Base-by-base conservation (phyloP, 2,329 filamentous ascomycete genomes). In the Penicillium sp. region DNA sequence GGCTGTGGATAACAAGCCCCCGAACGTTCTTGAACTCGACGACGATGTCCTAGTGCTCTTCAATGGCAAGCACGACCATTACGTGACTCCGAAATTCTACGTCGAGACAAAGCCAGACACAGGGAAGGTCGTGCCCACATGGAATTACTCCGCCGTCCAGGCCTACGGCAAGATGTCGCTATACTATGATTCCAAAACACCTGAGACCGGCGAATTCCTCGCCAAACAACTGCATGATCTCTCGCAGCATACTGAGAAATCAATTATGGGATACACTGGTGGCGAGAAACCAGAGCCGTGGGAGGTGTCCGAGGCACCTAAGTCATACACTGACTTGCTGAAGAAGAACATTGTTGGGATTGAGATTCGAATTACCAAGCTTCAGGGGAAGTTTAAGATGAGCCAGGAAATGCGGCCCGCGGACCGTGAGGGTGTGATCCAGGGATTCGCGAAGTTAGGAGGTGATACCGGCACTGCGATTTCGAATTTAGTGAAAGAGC, bases 121-220 rank as follows among this genome's bases (percentile, higher is more conserved):
- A 0, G 85, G 80, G 24, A 89, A 88, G 63, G 85, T 88, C 0
- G 86, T 87, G 6, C 85, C 85, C 1, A 89, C 86, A 0, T 89
- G 86, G 86, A 85, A 89, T 69, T 89, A 88, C 63, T 77, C 83
- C 0, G 85, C 85, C 0, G 85, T 78, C 0, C 84, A 89, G 69
- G 83, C 78, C 0, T 88, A 89, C 61, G 86, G 87, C 2, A 78
- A 70, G 1, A 81, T 82, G 1, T 81, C 61, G 0, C 71, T 88
- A 8, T 83, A 79, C 60, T 79, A 73, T 56, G 82, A 87, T 55
- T 63, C 78, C 7, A 76, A 76, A 39, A 66, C 76, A 0, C 61
- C 71, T 0, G 75, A 79, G 24, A 82, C 83, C 0, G 65, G 87
- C 2, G 61, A 72, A 1, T 84, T 83, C 53, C 71, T 89, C 11